Evolutionary conservation across 1,284 basidiomycete species (phyloP), one percentile per base, ranked within the genome.

Genomic region (Gymnopus androsaceus): DNA sequence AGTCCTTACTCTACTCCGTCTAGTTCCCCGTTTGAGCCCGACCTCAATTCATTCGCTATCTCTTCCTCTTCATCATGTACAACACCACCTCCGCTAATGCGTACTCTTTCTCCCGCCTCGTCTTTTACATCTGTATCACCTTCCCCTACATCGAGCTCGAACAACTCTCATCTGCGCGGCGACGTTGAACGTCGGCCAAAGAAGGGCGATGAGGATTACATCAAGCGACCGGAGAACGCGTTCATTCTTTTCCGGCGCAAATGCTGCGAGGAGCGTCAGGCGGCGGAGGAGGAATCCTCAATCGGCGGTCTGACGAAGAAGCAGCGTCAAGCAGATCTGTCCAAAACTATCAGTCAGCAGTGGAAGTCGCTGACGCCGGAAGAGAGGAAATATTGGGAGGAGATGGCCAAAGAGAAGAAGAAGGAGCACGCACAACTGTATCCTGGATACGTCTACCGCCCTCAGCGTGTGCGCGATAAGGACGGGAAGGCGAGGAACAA

Each of bases 221-320:
- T 90, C 73, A 90, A 90, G 70, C 82, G 88, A 28, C 87, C 87
- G 3, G 87, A 90, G 72, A 90, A 90, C 66, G 88, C 88, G 21
- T 90, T 90, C 77, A 90, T 90, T 67, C 78, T 90, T 52, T 90
- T 90, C 79, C 81, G 88, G 56, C 80, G 87, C 61, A 82, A 85
- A 64, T 87, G 84, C 71, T 87, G 85, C 70, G 84, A 87, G 70
- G 85, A 87, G 53, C 82, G 83, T 40, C 82, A 86, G 68, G 30
- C 40, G 38, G 71, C 73, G 54, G 69, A 74, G 36, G 62, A 84
- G 72, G 81, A 83, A 72, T 36, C 46, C 15, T 19, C 51, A 27
- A 17, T 46, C 19, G 25, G 30, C 33, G 89, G 89, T 72, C 84
- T 31, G 1, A 61, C 69, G 19, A 79, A 79, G 73, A 79, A 78